These are phyloP conservation scores for Mycena albidolilacea DNA, from an alignment of 768 basidiomycete genomes.

Conservation along the genomic window DNA sequence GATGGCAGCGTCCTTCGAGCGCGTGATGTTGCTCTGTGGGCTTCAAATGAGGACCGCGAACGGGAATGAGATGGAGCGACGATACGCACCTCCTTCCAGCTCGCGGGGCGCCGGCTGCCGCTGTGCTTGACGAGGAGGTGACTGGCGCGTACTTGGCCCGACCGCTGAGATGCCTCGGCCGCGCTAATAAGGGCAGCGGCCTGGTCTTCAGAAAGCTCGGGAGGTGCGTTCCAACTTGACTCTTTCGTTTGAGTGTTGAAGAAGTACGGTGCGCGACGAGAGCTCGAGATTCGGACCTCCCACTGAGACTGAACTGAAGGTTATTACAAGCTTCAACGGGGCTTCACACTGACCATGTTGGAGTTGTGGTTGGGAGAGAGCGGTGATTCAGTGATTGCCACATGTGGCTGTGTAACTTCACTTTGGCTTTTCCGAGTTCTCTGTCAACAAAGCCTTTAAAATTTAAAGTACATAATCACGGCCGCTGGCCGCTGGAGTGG, in stretches of 20 bases:
- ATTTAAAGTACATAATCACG: no score
- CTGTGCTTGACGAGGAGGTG: constrained; percentile 95
- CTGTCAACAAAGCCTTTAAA: no score
- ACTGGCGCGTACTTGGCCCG: constrained; percentile 88
- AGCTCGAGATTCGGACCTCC: constrained; percentile 92
- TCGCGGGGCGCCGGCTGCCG: constrained; percentile 82
- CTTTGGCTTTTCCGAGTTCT: neutral
- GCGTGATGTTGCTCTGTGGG: constrained; percentile 81
- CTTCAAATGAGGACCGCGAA: constrained; percentile 20
- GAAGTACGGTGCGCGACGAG: constrained; percentile 87
- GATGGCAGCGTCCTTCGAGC: constrained; percentile 91
- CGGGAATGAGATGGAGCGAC: constrained; percentile 11
- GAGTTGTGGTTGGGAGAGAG: neutral
- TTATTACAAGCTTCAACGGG: neutral
- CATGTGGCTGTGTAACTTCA: neutral
- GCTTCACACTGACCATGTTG: constrained; percentile 30
- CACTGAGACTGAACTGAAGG: constrained; percentile 58
- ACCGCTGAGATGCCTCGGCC: constrained; percentile 56
- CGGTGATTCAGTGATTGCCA: neutral
- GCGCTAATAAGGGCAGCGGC: constrained; percentile 79
- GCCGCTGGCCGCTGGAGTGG: no score
- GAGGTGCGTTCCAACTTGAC: constrained; percentile 87
- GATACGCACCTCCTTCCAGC: constrained; percentile 84
- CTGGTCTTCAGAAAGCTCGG: constrained; percentile 73
- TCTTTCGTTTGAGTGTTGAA: constrained; percentile 79